Percentiles rank a stretch among this genome's conserved stretches.
Conservation (phyloP, 2,329 filamentous ascomycete genomes). For the Aureobasidium uvarum region DNA sequence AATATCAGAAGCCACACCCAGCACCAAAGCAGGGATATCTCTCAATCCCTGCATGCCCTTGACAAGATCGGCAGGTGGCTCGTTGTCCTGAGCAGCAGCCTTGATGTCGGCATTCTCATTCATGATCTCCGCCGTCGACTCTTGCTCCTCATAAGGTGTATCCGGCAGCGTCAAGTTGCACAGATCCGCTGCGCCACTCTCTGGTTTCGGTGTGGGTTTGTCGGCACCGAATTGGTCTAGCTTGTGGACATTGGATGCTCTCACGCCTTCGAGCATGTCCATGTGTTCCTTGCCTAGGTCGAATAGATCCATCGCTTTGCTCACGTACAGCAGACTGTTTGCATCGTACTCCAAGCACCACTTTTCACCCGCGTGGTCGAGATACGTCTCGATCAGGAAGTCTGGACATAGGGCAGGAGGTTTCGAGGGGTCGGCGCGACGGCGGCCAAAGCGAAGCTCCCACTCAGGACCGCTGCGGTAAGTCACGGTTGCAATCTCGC, state of each 20-base stretch:
- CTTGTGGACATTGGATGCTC: constrained; percentile 59
- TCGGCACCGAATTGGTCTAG: constrained; percentile 49
- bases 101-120: constrained; percentile 34
- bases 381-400: constrained; percentile 96
- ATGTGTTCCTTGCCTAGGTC: constrained; percentile 77
- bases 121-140: constrained; percentile 46
- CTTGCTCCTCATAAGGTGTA: constrained; percentile 81
- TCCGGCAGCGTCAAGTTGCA: constrained; percentile 84
- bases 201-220: constrained; percentile 37
- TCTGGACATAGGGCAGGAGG: constrained; percentile 94
- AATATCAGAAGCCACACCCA: constrained; percentile 94
- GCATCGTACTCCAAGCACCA: constrained; percentile 96
- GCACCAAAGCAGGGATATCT: constrained; percentile 77
- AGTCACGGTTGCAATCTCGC: constrained; percentile 96
- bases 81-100: constrained; percentile 31
- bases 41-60: constrained; percentile 68
- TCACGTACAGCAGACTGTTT: constrained; percentile 93
- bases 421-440: constrained; percentile 79
- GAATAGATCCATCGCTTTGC: constrained; percentile 98
- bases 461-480: constrained; percentile 96
- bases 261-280: constrained; percentile 58
- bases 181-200: constrained; percentile 43
- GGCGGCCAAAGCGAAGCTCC: constrained; percentile 89
- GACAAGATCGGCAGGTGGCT: constrained; percentile 76
- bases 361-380: constrained; percentile 97